Base-by-base conservation (phyloP, 2,329 filamentous ascomycete species). In the Pseudogymnoascus sp. region DNA sequence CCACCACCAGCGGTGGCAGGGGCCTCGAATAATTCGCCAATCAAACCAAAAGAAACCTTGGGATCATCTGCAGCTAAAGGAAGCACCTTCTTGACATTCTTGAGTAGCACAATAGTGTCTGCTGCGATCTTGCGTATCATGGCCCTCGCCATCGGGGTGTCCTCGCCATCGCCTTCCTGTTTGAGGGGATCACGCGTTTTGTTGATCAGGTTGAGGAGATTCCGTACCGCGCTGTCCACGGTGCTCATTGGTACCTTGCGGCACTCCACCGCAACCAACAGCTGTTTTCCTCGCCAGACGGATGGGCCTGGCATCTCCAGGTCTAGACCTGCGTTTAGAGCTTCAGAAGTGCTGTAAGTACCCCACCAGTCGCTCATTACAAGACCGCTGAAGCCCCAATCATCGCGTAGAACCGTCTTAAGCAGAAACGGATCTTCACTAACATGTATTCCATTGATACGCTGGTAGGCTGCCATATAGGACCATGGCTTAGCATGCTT, bases 301-400 rank as follows among this genome's bases (percentile, higher is more conserved):
- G 33, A 12, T 5, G 79, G 78, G 0, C 81, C 81, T 2, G 82
- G 81, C 81, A 84, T 84, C 71, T 84, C 81, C 15, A 84, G 73
- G 68, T 83, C 79, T 18, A 82, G 71, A 3, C 69, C 68, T 18
- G 67, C 68, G 59, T 70, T 68, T 5, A 71, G 61, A 45, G 65
- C 67, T 23, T 67, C 67, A 6, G 64, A 62, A 18, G 66, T 69
- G 55, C 65, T 65, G 30, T 66, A 67, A 18, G 69, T 64, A 35
- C 66, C 67, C 57, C 65, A 66, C 67, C 69, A 71, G 60, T 71
- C 69, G 41, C 67, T 69, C 63, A 71, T 70, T 28, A 71, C 65
- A 3, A 70, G 48, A 5, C 69, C 69, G 15, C 69, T 63, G 33
- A 61, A 71, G 8, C 64, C 64, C 70, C 68, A 71, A 57, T 71